Conservation (phyloP, 495 filamentous ascomycete genomes). For the Penicillium argentinense region DNA sequence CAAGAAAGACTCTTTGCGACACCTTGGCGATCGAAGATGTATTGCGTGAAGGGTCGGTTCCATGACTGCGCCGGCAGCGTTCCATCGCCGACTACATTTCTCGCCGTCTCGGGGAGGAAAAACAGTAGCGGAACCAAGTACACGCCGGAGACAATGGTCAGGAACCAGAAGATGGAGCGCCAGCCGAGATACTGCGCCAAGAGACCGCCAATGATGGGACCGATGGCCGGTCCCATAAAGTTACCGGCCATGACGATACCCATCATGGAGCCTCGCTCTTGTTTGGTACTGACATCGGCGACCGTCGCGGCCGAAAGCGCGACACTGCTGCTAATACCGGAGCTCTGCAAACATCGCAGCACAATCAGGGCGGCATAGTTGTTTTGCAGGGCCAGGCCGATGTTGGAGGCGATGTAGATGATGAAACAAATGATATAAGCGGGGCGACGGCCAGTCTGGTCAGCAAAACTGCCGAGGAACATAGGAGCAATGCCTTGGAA, state of each 20-base stretch:
- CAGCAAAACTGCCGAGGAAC: slow-evolving; percentile 49
- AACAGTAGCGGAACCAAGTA: slow-evolving; percentile 32
- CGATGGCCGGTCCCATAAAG: slow-evolving; percentile 50
- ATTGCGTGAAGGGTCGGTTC: slow-evolving; percentile 31
- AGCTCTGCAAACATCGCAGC: slow-evolving; percentile 49
- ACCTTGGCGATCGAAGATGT: slow-evolving; percentile 10
- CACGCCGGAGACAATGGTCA: slow-evolving; percentile 56
- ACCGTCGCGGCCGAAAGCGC: slow-evolving; percentile 43
- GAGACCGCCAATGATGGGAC: slow-evolving; percentile 65
- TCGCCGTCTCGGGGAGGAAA: slow-evolving; percentile 45
- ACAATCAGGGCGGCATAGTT: slow-evolving; percentile 49
- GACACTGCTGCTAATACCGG: slow-evolving; percentile 47
- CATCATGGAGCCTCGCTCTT: slow-evolving; percentile 47
- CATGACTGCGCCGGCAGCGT: slow-evolving; percentile 36
- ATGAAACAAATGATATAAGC: slow-evolving; percentile 47
- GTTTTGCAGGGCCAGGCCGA: slow-evolving; percentile 49
- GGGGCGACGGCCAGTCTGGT: slow-evolving; percentile 47
- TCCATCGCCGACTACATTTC: slow-evolving; percentile 50
- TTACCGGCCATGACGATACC: slow-evolving; percentile 34
- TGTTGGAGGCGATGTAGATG: slow-evolving; percentile 48
- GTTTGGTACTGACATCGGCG: slow-evolving; percentile 38
- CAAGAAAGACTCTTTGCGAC: neutral
- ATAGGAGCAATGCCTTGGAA: slow-evolving; percentile 52
- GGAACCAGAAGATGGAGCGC: slow-evolving; percentile 74
- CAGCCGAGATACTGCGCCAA: slow-evolving; percentile 67